Conservation (phyloP, 2,329 filamentous ascomycete species). For the Pseudogymnoascus sp. region DNA sequence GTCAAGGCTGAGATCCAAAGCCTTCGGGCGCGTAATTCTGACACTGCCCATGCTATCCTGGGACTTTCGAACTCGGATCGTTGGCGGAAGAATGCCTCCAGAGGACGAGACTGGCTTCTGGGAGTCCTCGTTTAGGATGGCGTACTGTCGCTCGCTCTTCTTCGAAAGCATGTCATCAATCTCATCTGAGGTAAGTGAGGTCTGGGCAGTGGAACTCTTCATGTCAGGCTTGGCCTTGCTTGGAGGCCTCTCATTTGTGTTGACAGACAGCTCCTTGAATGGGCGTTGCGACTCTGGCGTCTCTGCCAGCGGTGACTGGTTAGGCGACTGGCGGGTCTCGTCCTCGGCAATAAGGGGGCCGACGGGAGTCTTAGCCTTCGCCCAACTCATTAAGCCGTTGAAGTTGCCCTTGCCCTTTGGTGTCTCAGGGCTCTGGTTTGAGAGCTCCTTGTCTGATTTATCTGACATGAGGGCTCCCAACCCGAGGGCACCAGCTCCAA, state of each 20-base stretch:
- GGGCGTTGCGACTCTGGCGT: constrained; percentile 48
- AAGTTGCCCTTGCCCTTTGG: constrained; percentile 31
- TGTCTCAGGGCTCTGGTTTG: constrained; percentile 31
- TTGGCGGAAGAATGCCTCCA: constrained; percentile 28
- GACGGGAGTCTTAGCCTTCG: constrained; percentile 32
- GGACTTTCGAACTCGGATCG: constrained; percentile 37
- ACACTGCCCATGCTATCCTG: constrained; percentile 42
- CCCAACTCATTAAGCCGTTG: constrained; percentile 37
- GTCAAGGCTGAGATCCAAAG: constrained; percentile 27
- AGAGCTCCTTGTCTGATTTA: constrained; percentile 24
- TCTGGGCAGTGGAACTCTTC: constrained; percentile 70
- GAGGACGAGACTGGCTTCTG: constrained; percentile 20
- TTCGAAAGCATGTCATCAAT: constrained; percentile 67
- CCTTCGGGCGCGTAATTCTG: constrained; percentile 31
- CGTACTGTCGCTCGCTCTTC: constrained; percentile 31
- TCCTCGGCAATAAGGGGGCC: constrained; percentile 54
- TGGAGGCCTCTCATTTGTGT: constrained; percentile 35
- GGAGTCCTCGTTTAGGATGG: constrained; percentile 18
- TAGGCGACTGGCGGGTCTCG: constrained; percentile 48
- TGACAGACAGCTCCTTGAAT: constrained; percentile 55
- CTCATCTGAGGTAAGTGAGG: constrained; percentile 68
- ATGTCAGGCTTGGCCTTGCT: constrained; percentile 38
- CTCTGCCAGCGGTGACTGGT: constrained; percentile 36
- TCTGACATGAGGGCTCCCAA: constrained; percentile 40
- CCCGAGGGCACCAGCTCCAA: constrained; percentile 44